Evolutionary conservation across 75 land plant species (phyloP).

Genomic region (Cunninghamia lanceolata): DNA sequence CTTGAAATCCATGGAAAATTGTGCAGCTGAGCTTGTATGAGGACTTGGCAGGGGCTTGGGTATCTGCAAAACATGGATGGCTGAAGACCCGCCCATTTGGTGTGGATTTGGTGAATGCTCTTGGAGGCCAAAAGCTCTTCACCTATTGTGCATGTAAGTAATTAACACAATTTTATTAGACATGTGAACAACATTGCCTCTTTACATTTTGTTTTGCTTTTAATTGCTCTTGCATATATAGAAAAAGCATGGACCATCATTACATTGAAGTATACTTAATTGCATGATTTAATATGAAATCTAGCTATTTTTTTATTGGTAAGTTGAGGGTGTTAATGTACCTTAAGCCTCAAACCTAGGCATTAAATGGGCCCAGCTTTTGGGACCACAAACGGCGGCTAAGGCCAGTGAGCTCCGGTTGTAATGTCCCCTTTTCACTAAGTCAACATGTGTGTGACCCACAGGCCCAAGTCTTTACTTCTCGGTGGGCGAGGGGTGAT

Average conservation of each 20-base stretch:
- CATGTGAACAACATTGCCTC: neutral
- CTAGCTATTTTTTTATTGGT: neutral
- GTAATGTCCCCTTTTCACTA: too few relatives aligned
- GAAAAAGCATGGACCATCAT: neutral
- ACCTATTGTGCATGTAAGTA: slow-evolving; percentile 86
- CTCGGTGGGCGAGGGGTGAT: too few relatives aligned
- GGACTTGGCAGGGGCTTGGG: slow-evolving; percentile 97
- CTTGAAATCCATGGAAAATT: slow-evolving; percentile 4
- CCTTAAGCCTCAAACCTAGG: too few relatives aligned
- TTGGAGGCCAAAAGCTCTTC: slow-evolving; percentile 71
- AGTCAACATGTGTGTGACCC: too few relatives aligned
- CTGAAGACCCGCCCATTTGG: slow-evolving; percentile 76
- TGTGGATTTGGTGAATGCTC: slow-evolving; percentile 45
- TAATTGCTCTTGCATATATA: neutral
- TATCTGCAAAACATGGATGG: slow-evolving; percentile 83
- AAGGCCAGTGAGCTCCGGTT: too few relatives aligned
- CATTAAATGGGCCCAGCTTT: too few relatives aligned
- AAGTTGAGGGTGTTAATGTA: too few relatives aligned
- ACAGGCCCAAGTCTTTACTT: too few relatives aligned
- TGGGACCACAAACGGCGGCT: too few relatives aligned
- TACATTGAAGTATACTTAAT: neutral
- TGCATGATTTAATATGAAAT: neutral
- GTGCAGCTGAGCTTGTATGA: slow-evolving; percentile 96
- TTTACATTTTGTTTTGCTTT: neutral
- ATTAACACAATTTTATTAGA: neutral